These are phyloP conservation scores for Brasenia schreberi DNA, from an alignment of 164 flowering plant genomes.

Conservation along the genomic window DNA sequence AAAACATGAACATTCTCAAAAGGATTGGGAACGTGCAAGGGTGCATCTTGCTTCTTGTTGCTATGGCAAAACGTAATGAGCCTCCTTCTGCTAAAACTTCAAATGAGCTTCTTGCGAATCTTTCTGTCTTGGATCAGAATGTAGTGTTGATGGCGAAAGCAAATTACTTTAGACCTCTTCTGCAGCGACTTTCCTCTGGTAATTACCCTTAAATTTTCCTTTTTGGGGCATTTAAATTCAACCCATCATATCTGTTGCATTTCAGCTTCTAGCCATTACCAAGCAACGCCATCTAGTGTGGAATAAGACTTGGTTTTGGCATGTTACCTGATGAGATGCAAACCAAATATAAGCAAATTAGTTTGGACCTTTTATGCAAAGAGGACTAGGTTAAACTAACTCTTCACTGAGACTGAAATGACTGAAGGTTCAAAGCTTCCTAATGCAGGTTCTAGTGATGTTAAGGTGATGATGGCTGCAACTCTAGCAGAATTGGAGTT, in stretches of 20 bases:
- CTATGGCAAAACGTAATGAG: slow-evolving; percentile 35
- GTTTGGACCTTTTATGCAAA: no score
- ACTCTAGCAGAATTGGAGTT: slow-evolving; percentile 62
- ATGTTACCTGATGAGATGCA: neutral
- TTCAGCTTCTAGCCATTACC: no score
- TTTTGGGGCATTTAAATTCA: no score
- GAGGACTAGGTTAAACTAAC: no score
- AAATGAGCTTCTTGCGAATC: slow-evolving; percentile 39
- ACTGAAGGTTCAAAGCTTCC: neutral
- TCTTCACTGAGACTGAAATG: neutral
- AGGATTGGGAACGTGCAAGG: slow-evolving; percentile 50
- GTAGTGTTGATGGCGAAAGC: slow-evolving; percentile 62
- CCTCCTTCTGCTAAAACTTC: slow-evolving; percentile 43
- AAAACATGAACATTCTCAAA: slow-evolving; percentile 15
- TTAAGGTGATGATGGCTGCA: slow-evolving; percentile 34
- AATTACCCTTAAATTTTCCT: neutral
- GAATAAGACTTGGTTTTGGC: no score
- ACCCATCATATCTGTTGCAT: no score
- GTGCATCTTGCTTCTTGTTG: slow-evolving; percentile 54
- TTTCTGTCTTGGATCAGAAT: slow-evolving; percentile 46
- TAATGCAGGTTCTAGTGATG: slow-evolving; percentile 43
- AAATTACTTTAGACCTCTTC: slow-evolving; percentile 49
- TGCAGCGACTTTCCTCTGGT: slow-evolving; percentile 58
- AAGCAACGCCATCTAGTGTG: no score
- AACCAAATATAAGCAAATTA: no score